Base-by-base conservation (phyloP, 2,329 filamentous ascomycete species). In the Epichloe sylvatica region DNA sequence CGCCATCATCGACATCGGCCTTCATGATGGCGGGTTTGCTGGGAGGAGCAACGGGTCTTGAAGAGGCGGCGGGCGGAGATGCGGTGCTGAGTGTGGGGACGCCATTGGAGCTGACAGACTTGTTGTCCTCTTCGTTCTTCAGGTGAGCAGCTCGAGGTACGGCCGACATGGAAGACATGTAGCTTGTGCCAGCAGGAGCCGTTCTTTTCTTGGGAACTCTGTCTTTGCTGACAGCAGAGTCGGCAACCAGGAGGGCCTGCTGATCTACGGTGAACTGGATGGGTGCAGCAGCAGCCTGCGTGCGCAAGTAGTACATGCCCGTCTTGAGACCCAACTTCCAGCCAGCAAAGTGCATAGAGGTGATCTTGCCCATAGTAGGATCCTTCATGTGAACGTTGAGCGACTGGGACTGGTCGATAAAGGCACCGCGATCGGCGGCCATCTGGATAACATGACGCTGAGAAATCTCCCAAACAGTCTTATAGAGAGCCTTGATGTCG, bases 291-390 rank as follows among this genome's bases (percentile, higher is more conserved):
- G 92, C 92, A 55, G 92, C 92, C 81, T 94, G 92, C 45, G 92
- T 98, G 62, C 92, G 88, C 60, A 98, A 83, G 72, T 98, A 98
- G 82, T 98, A 98, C 92, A 98, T 97, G 74, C 92, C 92, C 36
- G 92, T 98, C 84, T 98, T 98, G 59, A 98, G 80, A 63, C 92
- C 92, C 57, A 97, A 83, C 78, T 97, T 98, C 92, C 92, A 98
- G 60, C 92, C 92, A 45, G 92, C 80, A 65, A 98, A 98, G 75
- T 98, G 92, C 92, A 98, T 98, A 68, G 85, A 92, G 52, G 92
- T 98, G 68, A 98, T 95, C 79, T 98, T 98, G 72, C 92, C 92
- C 91, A 98, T 97, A 47, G 90, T 95, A 40, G 92, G 92, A 63
- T 97, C 91, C 70, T 94, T 94, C 84, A 98, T 89, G 76, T 98